Evolutionary conservation across 2,329 filamentous ascomycete genomes (phyloP), one percentile per base, ranked within the genome.

Genomic region (Ceratocystis eucalypticola): DNA sequence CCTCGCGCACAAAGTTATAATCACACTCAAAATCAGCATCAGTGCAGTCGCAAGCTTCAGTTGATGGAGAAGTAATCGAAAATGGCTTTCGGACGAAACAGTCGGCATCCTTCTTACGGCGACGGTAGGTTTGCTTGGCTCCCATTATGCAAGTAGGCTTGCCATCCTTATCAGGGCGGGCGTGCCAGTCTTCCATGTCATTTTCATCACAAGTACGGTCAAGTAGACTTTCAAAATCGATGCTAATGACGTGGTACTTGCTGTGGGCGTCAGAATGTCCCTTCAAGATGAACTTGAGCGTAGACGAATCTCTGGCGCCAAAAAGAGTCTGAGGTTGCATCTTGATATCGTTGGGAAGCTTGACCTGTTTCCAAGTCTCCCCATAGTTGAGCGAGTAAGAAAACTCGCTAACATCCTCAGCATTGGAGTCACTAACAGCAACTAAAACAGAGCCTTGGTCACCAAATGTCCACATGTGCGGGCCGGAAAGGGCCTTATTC

Each of bases 391-490:
- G 78, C 0, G 94, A 97, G 75, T 93, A 99, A 46, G 76, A 79
- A 62, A 87, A 75, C 69, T 86, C 80, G 44, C 77, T 76, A 20
- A 84, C 73, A 69, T 84, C 80, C 66, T 87, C 79, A 66, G 86
- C 77, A 46, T 84, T 77, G 0, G 87, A 89, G 71, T 96, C 89
- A 69, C 83, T 81, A 46, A 97, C 80, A 3, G 94, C 94, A 37
- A 97, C 82, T 37, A 99, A 79, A 22, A 99, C 83, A 17, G 91
- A 91, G 1, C 94, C 94, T 70, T 95, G 88, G 71, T 96, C 93
- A 65, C 94, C 94, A 74, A 97, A 95, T 73, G 96, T 92, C 75
- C 96, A 99, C 74, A 95, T 94, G 77, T 97, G 91, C 12, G 92
- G 88, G 22, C 90, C 89, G 17, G 91, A 80, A 4, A 89, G 80